Base-by-base conservation (phyloP, 148 eudicot genomes). In the Amaranthus hypochondriacus region DNA sequence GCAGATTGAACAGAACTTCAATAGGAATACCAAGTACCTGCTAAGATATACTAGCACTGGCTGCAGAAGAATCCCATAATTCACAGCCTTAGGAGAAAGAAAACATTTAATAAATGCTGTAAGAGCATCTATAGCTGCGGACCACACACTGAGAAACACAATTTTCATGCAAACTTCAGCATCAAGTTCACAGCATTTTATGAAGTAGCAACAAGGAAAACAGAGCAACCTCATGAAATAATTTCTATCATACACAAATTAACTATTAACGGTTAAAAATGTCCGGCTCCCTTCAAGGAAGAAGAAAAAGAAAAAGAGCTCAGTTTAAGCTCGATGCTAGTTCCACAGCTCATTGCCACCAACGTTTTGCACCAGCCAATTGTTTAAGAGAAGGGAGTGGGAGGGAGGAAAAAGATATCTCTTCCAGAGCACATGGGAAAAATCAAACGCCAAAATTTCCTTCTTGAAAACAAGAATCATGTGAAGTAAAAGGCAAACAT, bases 101-200 rank as follows among this genome's bases (percentile, higher is more conserved):
- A 90, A 95, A 83, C 96, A 85, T 79, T 87, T 89, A 56, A 92
- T 75, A 75, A 88, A 95, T 77, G 97, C 89, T 75, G 94, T 84
- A 56, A 95, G 92, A 18, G 99, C 99, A 79, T 92, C 97, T 64
- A 95, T 70, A 71, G 99, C 89, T 61, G 93, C 89, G 81, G 99
- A 81, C 92, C 93, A 86, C 58, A 92, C 87, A 68, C 99, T 95
- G 84, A 80, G 80, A 79, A 71, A 61, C 60, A 73, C 70, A 75
- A 47, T 21, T 66, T 39, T 10, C 72, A 67, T 50, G 50, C 56
- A 10, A 72, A 62, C 42, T 66, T 65, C 57, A 49, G 53, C 39
- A 83, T 56, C 15, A 47, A 7, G 64, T 28, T 65, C 71, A 63
- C 62, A 58, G 46, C 55, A 48, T 13, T 3, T n/a, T 11, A 60